Conservation (phyloP, 2,329 filamentous ascomycete species). For the Escovopsis sp. region DNA sequence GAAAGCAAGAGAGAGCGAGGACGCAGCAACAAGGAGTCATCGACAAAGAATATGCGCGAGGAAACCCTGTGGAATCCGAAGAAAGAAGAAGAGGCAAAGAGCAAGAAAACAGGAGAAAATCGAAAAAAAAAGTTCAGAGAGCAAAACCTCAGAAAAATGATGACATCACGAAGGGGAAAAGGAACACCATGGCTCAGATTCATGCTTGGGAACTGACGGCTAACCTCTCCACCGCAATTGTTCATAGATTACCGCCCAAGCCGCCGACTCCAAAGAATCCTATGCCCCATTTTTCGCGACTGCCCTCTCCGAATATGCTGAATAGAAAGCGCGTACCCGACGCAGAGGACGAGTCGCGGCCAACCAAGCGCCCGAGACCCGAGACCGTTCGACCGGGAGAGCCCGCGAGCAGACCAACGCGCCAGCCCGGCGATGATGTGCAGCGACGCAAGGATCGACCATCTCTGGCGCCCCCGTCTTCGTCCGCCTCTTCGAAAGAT, state of each 20-base stretch:
- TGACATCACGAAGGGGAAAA: too few species aligned
- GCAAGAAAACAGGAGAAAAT: too few species aligned
- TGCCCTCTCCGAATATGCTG: constrained; percentile 24
- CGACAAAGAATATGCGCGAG: too few species aligned
- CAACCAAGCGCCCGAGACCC: constrained; percentile 30
- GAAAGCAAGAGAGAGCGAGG: too few species aligned
- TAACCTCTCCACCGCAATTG: constrained; percentile 5
- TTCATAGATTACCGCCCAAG: constrained; percentile 20
- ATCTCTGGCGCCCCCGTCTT: constrained; percentile 11
- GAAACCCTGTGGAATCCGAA: too few species aligned
- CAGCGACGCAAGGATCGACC: constrained; percentile 18
- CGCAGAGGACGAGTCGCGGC: constrained; percentile 26
- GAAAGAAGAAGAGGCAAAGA: too few species aligned
- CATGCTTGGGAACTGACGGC: constrained; percentile 3
- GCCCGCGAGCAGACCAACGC: constrained; percentile 17
- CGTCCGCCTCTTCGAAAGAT: constrained; percentile 11
- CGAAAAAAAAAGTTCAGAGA: too few species aligned
- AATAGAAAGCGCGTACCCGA: constrained; percentile 31
- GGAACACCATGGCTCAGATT: too few species aligned
- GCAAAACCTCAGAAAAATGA: too few species aligned
- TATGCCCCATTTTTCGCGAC: constrained; percentile 16
- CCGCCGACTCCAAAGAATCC: constrained; percentile 15
- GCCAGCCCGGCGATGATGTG: constrained; percentile 18
- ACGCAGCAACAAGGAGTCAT: too few species aligned
- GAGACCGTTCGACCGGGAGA: constrained; percentile 20